Evolutionary conservation across 2,329 filamentous ascomycete genomes (phyloP), one percentile per base, ranked within the genome.

Genomic region (Didymellaceae sp.): DNA sequence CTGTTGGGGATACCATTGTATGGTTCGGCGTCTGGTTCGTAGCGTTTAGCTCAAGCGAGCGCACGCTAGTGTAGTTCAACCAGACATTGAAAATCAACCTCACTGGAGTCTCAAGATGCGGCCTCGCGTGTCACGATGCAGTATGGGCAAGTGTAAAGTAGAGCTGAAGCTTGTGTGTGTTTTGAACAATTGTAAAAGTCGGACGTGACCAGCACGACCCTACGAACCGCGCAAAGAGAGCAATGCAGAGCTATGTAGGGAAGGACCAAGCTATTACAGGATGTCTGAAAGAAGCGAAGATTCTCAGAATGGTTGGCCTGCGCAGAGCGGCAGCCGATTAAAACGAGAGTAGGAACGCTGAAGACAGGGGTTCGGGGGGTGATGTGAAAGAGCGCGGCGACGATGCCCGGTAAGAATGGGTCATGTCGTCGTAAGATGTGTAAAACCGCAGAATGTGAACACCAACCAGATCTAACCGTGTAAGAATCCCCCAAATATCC

Each of bases 271-370:
- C 55, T 50, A 61, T 60, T 65, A 65, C 55, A 63, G 34, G 30
- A 57, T 35, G 25, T 28, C 18, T 55, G 54, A 54, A 56, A 55
- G 65, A 67, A 67, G 57, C 55, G 65, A 66, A 66, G 48, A 69
- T 69, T 69, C 59, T 55, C 66, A 68, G 66, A 69, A 69, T 61
- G 56, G 52, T 37, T 53, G 55, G 59, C 47, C 43, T 42, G 49
- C 55, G 32, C 22, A 41, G 40, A 26, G 7, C 26, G 28, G 55
- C 57, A 41, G 58, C 61, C 55, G 46, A 74, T 73, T 73, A 74
- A 67, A 74, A 73, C 67, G 70, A 73, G 66, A 55, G 70, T 72
- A 71, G 57, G 58, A 70, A 71, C 61, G 60, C 66, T 67, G 68
- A 62, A n/a, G n/a, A 58, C 51, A 33, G 51, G 45, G 38, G 45